Percentiles rank a stretch among this genome's conserved stretches.
phyloP scores from a whole-genome alignment of 1,139 yeast genomes.

The Lizanozyma gosingica region DNA sequence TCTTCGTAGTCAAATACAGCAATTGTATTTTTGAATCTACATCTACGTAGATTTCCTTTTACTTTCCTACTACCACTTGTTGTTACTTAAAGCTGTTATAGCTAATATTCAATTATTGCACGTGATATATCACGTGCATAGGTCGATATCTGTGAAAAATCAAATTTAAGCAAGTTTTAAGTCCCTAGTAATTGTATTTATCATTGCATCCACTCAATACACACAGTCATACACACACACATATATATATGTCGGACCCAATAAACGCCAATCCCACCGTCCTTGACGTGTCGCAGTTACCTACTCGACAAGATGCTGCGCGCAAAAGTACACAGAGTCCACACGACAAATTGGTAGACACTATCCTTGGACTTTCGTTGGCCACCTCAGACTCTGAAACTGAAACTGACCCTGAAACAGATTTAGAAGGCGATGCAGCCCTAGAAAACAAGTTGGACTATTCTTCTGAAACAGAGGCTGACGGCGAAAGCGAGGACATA shows the following conservation, averaged over 20 bases:
- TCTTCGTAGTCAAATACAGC: too few relatives aligned
- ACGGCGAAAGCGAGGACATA: constrained; percentile 52
- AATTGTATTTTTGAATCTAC: too few relatives aligned
- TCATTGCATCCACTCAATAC: too few relatives aligned
- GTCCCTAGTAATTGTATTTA: too few relatives aligned
- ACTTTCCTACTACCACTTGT: too few relatives aligned
- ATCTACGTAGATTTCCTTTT: too few relatives aligned
- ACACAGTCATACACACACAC: too few relatives aligned
- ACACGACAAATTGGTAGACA: constrained; percentile 1
- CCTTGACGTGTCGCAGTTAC: constrained; percentile 65
- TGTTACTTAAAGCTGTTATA: too few relatives aligned
- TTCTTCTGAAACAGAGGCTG: constrained; percentile 10
- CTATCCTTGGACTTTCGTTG: neutral
- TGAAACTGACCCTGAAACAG: constrained; percentile 7
- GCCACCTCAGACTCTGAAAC: neutral
- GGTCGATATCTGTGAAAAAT: too few relatives aligned
- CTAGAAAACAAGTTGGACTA: constrained; percentile 10
- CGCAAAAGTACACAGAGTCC: constrained; percentile 1
- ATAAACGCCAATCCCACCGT: constrained; percentile 91
- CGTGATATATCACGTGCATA: too few relatives aligned
- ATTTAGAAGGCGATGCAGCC: constrained; percentile 7
- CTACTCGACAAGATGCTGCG: constrained; percentile 40
- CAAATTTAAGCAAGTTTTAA: too few relatives aligned
- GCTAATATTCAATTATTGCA: too few relatives aligned
- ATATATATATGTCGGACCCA: constrained; percentile 71